Conservation (phyloP, 2,329 filamentous ascomycete genomes). For the Monilinia fructigena region DNA sequence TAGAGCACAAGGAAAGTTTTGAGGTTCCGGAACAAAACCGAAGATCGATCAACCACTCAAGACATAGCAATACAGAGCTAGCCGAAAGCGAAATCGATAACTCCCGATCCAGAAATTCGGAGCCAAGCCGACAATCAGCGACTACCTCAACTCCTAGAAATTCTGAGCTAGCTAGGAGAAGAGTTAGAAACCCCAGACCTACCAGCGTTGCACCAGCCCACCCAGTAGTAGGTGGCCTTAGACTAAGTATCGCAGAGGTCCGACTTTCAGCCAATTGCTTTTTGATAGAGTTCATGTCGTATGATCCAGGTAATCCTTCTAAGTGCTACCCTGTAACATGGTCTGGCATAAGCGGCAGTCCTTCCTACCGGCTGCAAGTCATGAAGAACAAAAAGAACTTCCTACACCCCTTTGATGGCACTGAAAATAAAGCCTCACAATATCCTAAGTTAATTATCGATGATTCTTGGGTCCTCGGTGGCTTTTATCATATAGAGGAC, state of each 20-base stretch:
- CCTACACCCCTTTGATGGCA: constrained; percentile 5
- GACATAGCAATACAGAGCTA: background rate
- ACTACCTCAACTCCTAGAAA: no score
- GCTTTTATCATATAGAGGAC: background rate
- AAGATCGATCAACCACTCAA: background rate
- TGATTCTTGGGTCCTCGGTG: background rate
- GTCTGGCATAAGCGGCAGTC: background rate
- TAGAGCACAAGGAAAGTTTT: no score
- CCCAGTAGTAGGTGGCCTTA: background rate
- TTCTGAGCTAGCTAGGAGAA: background rate
- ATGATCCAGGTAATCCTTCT: background rate
- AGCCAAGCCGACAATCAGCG: background rate
- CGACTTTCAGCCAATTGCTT: background rate
- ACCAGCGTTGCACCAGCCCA: background rate
- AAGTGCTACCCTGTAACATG: constrained; percentile 5
- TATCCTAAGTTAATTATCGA: constrained; percentile 2
- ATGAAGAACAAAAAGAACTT: background rate
- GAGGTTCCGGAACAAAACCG: background rate
- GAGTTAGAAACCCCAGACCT: background rate
- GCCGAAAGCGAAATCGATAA: background rate
- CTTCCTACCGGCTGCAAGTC: background rate
- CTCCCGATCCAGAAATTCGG: background rate
- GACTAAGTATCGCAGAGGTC: background rate
- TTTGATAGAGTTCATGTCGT: constrained; percentile 5
- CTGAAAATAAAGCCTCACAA: background rate